Evolutionary conservation across 257 asterid genomes (phyloP).

Genomic region (Ehretia macrophylla): DNA sequence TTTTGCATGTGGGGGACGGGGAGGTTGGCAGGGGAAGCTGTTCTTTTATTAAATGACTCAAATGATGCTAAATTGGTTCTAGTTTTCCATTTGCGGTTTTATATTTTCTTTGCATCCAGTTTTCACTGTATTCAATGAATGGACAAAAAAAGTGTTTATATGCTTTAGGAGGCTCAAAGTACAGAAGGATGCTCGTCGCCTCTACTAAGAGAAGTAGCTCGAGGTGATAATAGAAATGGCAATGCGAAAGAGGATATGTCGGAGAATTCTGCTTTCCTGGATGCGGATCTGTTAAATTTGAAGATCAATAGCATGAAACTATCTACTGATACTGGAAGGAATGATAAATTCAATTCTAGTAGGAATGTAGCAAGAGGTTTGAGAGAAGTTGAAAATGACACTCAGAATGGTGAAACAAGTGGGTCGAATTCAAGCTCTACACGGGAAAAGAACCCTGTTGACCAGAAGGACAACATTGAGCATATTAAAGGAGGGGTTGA

Average conservation of each 20-base stretch:
- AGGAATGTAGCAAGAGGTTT: conserved; percentile 20
- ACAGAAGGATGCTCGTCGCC: conserved; percentile 37
- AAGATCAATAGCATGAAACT: conserved; percentile 36
- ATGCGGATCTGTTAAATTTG: conserved; percentile 28
- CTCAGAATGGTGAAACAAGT: conserved; percentile 57
- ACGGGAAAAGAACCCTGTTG: conserved; percentile 47
- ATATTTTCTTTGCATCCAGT: background rate
- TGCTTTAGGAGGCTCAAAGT: conserved; percentile 48
- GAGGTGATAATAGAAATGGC: conserved; percentile 29
- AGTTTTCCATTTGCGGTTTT: background rate
- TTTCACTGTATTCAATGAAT: background rate
- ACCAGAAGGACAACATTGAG: conserved; percentile 39
- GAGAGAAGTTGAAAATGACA: conserved; percentile 45
- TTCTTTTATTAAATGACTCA: no score
- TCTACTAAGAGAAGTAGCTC: conserved; percentile 30
- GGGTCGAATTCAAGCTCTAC: conserved; percentile 82
- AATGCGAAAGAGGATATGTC: conserved; percentile 27
- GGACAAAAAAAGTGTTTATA: conserved; percentile 13
- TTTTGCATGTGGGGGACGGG: no score
- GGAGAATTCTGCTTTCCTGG: conserved; percentile 34
- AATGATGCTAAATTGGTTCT: background rate
- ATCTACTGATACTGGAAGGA: conserved; percentile 32
- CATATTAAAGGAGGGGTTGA: conserved; percentile 47
- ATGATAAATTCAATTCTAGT: conserved; percentile 33
- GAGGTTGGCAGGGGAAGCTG: no score